A percentile compares a stretch with the other conserved stretches of the same genome.
Conservation (phyloP, 176 grass and related monocot species). For the Lolium perenne region DNA sequence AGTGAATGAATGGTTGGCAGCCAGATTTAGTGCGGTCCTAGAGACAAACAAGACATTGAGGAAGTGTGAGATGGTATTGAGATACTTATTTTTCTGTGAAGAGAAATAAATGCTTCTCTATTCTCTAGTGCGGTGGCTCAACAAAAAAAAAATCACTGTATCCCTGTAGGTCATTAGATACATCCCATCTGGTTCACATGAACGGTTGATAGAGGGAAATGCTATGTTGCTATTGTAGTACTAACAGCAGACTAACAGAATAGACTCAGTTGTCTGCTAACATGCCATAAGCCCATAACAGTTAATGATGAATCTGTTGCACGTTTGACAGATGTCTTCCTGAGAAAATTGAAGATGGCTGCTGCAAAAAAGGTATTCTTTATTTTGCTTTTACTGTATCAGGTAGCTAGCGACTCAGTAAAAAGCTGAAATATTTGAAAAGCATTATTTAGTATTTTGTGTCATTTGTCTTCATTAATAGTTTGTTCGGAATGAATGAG, state of each 20-base stretch:
- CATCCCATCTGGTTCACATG: background rate
- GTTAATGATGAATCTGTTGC: slow-evolving; percentile 32
- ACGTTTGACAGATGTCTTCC: slow-evolving; percentile 62
- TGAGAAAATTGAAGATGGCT: slow-evolving; percentile 73
- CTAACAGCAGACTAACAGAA: slow-evolving; percentile 1
- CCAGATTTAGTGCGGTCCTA: background rate
- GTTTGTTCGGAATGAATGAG: background rate
- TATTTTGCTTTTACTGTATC: background rate
- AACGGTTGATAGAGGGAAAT: background rate
- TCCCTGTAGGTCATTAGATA: slow-evolving; percentile 10
- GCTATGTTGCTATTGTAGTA: background rate
- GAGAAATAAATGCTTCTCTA: background rate
- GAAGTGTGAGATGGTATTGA: background rate
- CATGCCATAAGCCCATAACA: slow-evolving; percentile 3
- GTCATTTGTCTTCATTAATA: background rate
- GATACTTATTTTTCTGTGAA: background rate
- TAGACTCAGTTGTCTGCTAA: slow-evolving; percentile 1
- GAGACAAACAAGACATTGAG: slow-evolving; percentile 1
- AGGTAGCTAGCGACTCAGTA: slow-evolving; percentile 3
- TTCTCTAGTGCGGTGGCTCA: background rate
- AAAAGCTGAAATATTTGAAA: background rate
- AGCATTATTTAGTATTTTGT: background rate
- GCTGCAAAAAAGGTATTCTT: slow-evolving; percentile 76
- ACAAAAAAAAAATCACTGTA: background rate
- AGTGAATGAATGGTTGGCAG: background rate